Evolutionary conservation across 331 rosid species (phyloP), one percentile per base, ranked within the genome.

Genomic region (Dryas integrifolia): DNA sequence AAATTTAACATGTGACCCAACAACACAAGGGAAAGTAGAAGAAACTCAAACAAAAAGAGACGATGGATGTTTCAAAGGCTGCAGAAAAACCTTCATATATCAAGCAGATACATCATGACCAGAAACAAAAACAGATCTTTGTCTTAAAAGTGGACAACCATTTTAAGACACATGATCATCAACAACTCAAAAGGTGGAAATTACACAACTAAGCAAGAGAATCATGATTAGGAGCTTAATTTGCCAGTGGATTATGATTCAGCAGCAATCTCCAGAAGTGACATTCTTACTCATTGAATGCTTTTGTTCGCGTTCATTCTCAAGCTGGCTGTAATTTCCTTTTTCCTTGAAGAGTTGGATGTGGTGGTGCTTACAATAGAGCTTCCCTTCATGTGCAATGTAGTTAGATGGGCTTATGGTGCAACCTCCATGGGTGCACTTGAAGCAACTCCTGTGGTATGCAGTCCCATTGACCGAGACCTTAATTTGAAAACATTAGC

Each of bases 291-390:
- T 40, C 47, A 66, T 41, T 3, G 70, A 5, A 43, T 40, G 49
- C 45, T 60, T 62, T 40, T 30, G 35, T 30, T 72, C 77, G 0
- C 16, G 26, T 24, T 84, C 87, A 7, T 52, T 80, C 69, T 92
- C 98, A 0, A 94, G 91, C 80, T 91, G 92, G 77, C 98, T 91
- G 79, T 90, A 91, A 52, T 91, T 89, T 4, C 97, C 97, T 72
- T 88, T 94, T 82, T 94, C 96, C 59, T 84, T 91, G 81, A 89
- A 88, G 57, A 94, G 98, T 70, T 94, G 98, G 80, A 86, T 82
- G 87, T 91, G 95, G 77, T 94, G 97, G 74, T 91, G 97, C 75
- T 94, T 91, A 88, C 98, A 94, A 67, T 91, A 94, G 46, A 91
- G 91, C 78, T 79, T 86, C 53, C 92, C 90, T 69, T 93, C 97